Conservation (phyloP, 768 basidiomycete genomes). For the Leccinum imitatum region DNA sequence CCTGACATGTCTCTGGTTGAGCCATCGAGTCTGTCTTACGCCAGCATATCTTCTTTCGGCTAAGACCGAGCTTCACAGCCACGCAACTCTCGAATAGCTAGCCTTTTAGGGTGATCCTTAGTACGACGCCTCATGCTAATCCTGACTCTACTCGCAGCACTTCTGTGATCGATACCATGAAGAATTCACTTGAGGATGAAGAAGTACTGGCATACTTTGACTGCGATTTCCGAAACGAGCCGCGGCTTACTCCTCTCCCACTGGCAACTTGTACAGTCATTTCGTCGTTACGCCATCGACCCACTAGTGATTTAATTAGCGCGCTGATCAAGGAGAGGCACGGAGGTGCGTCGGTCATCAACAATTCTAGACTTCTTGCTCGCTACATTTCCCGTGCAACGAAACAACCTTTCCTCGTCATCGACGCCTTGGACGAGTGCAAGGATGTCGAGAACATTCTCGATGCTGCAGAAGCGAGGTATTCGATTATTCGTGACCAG, state of each 20-base stretch:
- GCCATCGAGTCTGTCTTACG: not conserved
- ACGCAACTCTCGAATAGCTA: no score
- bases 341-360: not conserved
- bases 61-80: not conserved
- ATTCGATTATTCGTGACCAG: not conserved
- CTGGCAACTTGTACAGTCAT: constrained; percentile 6
- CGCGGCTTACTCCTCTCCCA: not conserved
- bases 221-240: constrained; percentile 20
- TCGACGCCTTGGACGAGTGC: no score
- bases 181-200: not conserved
- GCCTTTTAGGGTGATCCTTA: no score
- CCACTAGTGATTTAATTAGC: not conserved
- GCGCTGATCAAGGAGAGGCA: not conserved
- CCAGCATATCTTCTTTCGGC: not conserved
- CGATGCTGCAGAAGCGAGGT: not conserved
- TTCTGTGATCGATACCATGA: constrained; percentile 13
- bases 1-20: constrained; percentile 36
- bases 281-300: not conserved
- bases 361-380: not conserved
- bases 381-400: not conserved
- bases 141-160: constrained; percentile 7
- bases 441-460: not conserved
- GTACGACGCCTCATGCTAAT: no score
- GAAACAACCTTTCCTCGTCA: no score
- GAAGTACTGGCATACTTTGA: constrained; percentile 17